Conservation (phyloP, 495 filamentous ascomycete species). For the Rhypophila decipiens region DNA sequence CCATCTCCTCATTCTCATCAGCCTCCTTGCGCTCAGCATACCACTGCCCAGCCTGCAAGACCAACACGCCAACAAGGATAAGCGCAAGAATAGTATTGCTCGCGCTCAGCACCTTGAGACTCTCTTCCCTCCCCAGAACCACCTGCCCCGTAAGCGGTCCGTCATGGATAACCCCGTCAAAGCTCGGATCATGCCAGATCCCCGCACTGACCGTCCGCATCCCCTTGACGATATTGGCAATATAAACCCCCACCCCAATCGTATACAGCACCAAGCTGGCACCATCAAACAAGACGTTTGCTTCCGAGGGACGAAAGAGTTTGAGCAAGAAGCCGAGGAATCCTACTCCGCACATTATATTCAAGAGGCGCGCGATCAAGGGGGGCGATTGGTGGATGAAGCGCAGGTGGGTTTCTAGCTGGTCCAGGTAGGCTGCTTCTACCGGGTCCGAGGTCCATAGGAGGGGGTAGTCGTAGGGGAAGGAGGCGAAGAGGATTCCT, state of each 20-base stretch:
- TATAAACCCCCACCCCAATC: constrained; percentile 83
- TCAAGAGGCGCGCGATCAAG: constrained; percentile 84
- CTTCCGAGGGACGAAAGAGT: constrained; percentile 84
- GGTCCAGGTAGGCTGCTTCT: constrained; percentile 59
- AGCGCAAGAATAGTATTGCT: constrained; percentile 93
- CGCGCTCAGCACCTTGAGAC: constrained; percentile 81
- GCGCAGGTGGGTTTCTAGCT: constrained; percentile 78
- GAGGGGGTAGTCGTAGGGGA: constrained; percentile 96
- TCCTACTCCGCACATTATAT: constrained; percentile 85
- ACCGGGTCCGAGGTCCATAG: constrained; percentile 75
- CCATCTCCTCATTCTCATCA: constrained; percentile 56
- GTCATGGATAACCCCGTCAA: constrained; percentile 36
- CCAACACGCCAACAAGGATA: constrained; percentile 82
- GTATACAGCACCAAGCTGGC: constrained; percentile 85
- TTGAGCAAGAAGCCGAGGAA: constrained; percentile 87
- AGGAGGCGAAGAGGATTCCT: constrained; percentile 92
- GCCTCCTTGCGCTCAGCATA: constrained; percentile 91
- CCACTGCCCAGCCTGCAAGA: constrained; percentile 97
- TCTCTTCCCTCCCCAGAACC: constrained; percentile 69
- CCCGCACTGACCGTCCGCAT: constrained; percentile 66
- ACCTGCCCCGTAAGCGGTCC: constrained; percentile 36
- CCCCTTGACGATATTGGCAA: constrained; percentile 92
- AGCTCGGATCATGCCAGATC: constrained; percentile 45
- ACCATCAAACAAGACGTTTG: constrained; percentile 95
- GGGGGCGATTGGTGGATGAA: constrained; percentile 83